Evolutionary conservation across 2,329 filamentous ascomycete genomes (phyloP), one percentile per base, ranked within the genome.

Genomic region (Alternaria sp.): DNA sequence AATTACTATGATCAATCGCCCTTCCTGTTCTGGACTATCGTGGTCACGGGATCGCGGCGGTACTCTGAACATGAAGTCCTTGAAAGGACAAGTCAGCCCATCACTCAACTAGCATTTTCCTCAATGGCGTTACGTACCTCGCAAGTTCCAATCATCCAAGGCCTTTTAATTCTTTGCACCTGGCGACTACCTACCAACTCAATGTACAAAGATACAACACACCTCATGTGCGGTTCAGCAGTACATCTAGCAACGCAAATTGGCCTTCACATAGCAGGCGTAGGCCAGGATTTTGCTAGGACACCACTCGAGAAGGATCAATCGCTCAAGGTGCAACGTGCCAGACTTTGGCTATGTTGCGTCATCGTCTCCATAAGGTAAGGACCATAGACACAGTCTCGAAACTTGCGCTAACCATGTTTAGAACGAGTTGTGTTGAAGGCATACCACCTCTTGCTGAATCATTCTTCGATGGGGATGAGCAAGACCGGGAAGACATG

Each of bases 121-220:
- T 77, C 76, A 25, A 76, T 79, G 71, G 74, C 76, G 20, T 68
- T 77, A 14, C 74, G 77, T 4, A 72, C 75, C 11, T 77, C 75
- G 5, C 74, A 72, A 11, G 77, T 80, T 54, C 74, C 78, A 14
- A 75, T 78, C 14, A 81, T 81, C 22, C 78, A 81, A 57, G 78
- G 76, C 16, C 66, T 80, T 10, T 60, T 81, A 5, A 72, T 81
- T 10, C 73, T 81, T 11, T 80, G 78, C 48, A 77, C 78, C 18
- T 81, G 79, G 79, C 74, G 78, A 4, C 63, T 81, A 28, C 79
- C 79, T 8, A 77, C 79, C 11, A 79, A 78, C 45, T 80, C 77
- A 30, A 79, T 78, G 74, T 79, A 78, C 64, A 78, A 79, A 43
- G 78, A 80, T 48, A 76, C 77, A 60, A 78, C 75, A n/a, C 74